These are phyloP conservation scores for Trametes cinnabarina DNA, from an alignment of 768 basidiomycete species.

Conservation along the genomic window DNA sequence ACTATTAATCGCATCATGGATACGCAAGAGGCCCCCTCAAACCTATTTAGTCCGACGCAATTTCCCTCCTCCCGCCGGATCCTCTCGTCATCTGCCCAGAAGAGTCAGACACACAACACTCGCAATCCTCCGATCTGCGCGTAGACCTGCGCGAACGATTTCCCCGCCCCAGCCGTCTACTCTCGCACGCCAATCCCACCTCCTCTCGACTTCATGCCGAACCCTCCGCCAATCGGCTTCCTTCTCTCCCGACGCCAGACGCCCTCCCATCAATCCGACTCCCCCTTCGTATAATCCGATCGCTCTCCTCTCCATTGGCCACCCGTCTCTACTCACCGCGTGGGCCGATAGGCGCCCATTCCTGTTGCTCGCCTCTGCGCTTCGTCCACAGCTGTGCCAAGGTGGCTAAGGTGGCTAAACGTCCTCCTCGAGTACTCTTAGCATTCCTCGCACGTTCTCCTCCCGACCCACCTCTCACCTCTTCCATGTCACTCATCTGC, in stretches of 20 bases:
- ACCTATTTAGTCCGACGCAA: not conserved
- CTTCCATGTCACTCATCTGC: not conserved
- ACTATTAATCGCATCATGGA: not conserved
- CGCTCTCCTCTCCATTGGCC: not conserved
- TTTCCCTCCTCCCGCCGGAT: not conserved
- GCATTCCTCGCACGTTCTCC: slow-evolving; percentile 1
- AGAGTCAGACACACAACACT: not conserved
- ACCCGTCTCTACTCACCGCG: not conserved
- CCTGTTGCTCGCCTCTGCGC: too few relatives aligned
- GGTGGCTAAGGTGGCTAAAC: not conserved
- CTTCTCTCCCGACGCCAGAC: not conserved
- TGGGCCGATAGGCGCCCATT: not conserved
- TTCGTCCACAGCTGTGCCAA: too few relatives aligned
- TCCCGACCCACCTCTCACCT: not conserved
- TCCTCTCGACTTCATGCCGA: not conserved
- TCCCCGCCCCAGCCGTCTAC: slow-evolving; percentile 5
- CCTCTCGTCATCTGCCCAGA: slow-evolving; percentile 4
- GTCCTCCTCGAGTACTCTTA: not conserved
- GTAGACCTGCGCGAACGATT: not conserved
- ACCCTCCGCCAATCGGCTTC: slow-evolving; percentile 10
- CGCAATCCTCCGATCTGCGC: slow-evolving; percentile 7
- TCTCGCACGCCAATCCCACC: slow-evolving; percentile 12
- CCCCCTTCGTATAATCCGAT: not conserved
- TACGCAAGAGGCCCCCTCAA: not conserved
- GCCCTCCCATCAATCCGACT: slow-evolving; percentile 3